Percentiles rank a stretch among this genome's conserved stretches.
Conservation (phyloP, 2,329 filamentous ascomycete genomes). For the Fusarium subglutinans region DNA sequence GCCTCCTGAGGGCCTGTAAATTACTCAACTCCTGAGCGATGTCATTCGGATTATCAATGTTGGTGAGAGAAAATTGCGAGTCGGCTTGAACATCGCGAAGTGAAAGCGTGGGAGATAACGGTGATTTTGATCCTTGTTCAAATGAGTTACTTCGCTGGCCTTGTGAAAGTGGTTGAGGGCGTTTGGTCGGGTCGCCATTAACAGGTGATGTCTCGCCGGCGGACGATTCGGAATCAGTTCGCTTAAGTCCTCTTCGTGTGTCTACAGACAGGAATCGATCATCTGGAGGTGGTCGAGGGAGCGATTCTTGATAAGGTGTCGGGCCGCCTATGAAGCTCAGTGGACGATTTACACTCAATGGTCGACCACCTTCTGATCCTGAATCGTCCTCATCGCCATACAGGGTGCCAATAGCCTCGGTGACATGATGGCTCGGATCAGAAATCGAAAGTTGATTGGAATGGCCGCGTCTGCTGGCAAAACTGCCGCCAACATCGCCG, state of each 20-base stretch:
- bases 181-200: constrained; percentile 50
- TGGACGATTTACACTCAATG: constrained; percentile 73
- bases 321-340: constrained; percentile 74
- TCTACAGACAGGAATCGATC: constrained; percentile 49
- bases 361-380: constrained; percentile 65
- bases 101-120: constrained; percentile 62
- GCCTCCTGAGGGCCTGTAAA: constrained; percentile 85
- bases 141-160: constrained; percentile 54
- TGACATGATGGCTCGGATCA: constrained; percentile 93
- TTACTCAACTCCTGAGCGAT: constrained; percentile 94
- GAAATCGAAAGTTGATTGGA: constrained; percentile 73
- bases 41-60: constrained; percentile 88
- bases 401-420: constrained; percentile 89
- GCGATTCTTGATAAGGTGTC: constrained; percentile 63
- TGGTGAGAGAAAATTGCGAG: constrained; percentile 81
- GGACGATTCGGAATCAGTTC: constrained; percentile 58
- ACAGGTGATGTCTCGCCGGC: constrained; percentile 41
- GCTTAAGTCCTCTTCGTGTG: constrained; percentile 53
- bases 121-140: constrained; percentile 54
- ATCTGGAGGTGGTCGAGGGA: constrained; percentile 48
- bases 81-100: constrained; percentile 66
- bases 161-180: constrained; percentile 55
- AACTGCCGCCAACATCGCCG: constrained; percentile 64
- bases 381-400: constrained; percentile 81
- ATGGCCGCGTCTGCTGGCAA: constrained; percentile 68